Percentiles rank a stretch among this genome's conserved stretches.
Evolutionary conservation across 805 yeast genomes (phyloP).

Genomic region (Starmerella apicola): DNA sequence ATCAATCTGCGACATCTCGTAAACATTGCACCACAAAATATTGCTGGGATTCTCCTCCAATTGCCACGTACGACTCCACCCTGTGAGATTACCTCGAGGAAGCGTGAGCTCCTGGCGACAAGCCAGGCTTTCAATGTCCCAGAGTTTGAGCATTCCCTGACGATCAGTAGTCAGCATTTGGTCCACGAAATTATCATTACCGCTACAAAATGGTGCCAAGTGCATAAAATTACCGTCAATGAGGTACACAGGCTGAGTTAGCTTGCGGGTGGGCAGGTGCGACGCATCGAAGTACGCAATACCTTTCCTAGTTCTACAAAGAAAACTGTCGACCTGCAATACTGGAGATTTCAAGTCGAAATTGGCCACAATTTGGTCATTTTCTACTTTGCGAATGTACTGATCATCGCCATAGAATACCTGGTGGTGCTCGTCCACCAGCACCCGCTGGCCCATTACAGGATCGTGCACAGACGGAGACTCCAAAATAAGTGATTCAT

Average conservation of each 20-base stretch:
- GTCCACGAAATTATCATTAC: no score
- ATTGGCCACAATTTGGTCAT: neutral
- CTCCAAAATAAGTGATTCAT: constrained; percentile 7
- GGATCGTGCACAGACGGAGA: constrained; percentile 15
- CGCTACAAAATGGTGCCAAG: neutral
- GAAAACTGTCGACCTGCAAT: constrained; percentile 11
- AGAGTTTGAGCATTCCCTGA: constrained; percentile 3
- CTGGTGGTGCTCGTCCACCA: neutral
- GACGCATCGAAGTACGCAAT: constrained; percentile 1
- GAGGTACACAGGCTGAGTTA: constrained; percentile 1
- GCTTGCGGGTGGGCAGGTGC: neutral
- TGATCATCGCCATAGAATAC: constrained; percentile 15
- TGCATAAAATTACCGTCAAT: constrained; percentile 17
- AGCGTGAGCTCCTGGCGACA: constrained; percentile 1
- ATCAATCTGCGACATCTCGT: constrained; percentile 9
- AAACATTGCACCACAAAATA: constrained; percentile 17
- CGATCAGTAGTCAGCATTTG: neutral
- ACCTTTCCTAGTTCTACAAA: constrained; percentile 13
- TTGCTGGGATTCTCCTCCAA: constrained; percentile 5
- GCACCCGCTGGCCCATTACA: constrained; percentile 8
- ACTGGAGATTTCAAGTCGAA: constrained; percentile 14
- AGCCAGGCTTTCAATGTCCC: constrained; percentile 2
- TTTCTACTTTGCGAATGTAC: neutral
- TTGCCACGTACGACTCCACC: constrained; percentile 17
- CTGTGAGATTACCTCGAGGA: constrained; percentile 13